Evolutionary conservation across 257 asterid genomes (phyloP).

Genomic region (Plantago major): DNA sequence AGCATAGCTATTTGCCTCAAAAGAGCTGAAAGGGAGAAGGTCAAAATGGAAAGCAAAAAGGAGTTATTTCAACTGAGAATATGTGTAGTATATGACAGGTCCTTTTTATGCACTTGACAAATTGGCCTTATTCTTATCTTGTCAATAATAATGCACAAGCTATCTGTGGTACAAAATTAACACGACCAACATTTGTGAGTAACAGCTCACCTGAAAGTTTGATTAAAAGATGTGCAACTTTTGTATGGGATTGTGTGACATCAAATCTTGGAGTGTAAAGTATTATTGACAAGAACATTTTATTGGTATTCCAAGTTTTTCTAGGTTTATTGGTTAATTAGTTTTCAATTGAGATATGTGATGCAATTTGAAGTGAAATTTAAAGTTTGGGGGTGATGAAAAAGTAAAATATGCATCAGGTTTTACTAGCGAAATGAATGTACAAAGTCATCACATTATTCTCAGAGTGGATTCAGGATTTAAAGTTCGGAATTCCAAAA

Average conservation of each 20-base stretch:
- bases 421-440: too few species aligned
- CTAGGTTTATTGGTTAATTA: too few species aligned
- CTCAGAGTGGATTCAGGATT: too few species aligned
- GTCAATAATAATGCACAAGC: conserved; percentile 1
- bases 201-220: conserved; percentile 30
- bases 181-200: conserved; percentile 17
- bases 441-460: too few species aligned
- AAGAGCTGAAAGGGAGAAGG: conserved; percentile 54
- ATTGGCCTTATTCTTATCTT: conserved; percentile 13
- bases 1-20: conserved; percentile 26
- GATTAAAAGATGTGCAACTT: conserved; percentile 18
- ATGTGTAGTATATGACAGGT: neutral
- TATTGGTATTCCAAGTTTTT: neutral
- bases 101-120: conserved; percentile 26
- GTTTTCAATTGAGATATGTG: too few species aligned
- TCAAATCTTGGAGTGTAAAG: neutral
- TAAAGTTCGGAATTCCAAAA: too few species aligned
- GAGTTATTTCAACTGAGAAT: conserved; percentile 17
- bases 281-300: neutral
- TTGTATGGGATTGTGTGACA: conserved; percentile 21
- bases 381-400: too few species aligned
- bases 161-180: conserved; percentile 18
- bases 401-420: too few species aligned
- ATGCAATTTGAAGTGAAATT: too few species aligned
- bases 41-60: conserved; percentile 31